Evolutionary conservation across 495 filamentous ascomycete genomes (phyloP).

Genomic region (Friedmanniomyces endolithicus): DNA sequence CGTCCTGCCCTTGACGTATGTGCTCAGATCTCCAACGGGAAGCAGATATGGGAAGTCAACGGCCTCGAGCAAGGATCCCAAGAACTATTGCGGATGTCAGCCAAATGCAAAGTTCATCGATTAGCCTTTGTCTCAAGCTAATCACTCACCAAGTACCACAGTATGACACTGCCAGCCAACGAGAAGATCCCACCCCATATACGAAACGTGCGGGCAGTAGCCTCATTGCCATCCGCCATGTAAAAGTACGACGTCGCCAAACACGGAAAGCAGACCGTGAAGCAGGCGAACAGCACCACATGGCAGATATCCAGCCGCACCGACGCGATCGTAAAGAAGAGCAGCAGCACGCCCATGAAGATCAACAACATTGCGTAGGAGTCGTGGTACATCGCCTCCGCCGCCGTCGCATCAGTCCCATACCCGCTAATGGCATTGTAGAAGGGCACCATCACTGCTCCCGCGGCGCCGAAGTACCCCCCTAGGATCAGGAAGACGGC

Average conservation of each 20-base stretch:
- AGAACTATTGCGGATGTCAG: background rate
- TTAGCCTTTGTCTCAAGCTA: background rate
- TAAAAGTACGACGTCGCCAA: slow-evolving; percentile 1
- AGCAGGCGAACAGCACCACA: slow-evolving; percentile 5
- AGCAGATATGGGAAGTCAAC: slow-evolving; percentile 1
- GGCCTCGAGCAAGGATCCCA: background rate
- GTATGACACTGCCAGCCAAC: background rate
- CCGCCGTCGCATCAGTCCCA: background rate
- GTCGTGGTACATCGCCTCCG: background rate
- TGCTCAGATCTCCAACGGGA: background rate
- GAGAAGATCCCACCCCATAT: background rate
- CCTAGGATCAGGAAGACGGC: slow-evolving; percentile 2
- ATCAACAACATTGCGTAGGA: slow-evolving; percentile 4
- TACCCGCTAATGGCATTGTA: slow-evolving; percentile 1
- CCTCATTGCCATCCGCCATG: slow-evolving; percentile 1
- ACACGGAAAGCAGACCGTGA: slow-evolving; percentile 3
- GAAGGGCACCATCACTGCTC: background rate
- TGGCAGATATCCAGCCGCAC: slow-evolving; percentile 6
- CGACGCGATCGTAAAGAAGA: slow-evolving; percentile 5
- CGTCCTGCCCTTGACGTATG: background rate
- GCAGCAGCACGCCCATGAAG: slow-evolving; percentile 5
- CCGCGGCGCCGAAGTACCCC: slow-evolving; percentile 1
- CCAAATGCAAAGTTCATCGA: background rate
- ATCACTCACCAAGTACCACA: slow-evolving; percentile 2
- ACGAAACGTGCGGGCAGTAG: background rate